Evolutionary conservation across 345 rosid species (phyloP), one percentile per base, ranked within the genome.

Genomic region (Reutealis trisperma): DNA sequence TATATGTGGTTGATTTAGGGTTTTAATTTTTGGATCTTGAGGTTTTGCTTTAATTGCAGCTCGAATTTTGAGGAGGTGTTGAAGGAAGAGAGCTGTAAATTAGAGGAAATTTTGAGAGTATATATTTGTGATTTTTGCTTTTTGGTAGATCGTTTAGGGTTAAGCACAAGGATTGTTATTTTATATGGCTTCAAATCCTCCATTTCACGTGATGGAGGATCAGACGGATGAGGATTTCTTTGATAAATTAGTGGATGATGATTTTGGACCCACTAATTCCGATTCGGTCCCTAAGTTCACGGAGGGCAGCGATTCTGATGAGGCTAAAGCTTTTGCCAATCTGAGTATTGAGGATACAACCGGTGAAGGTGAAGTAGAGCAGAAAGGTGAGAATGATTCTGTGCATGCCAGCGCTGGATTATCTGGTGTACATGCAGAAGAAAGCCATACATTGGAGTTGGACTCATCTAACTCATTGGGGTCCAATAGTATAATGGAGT

Each of bases 161-260:
- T 64, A 42, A 73, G 74, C 72, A 47, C 13, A 47, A 47, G 51
- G 13, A 1, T 52, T 69, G 79, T 73, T 79, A 70, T 34, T 49
- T 70, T 70, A 57, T 63, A 96, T 96, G 99, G 97, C 93, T 85
- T 87, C 92, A n/a, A 88, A 76, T 88, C 83, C 93, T 90, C 89
- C 95, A 74, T 88, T 88, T 55, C 84, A 79, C 16, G 76, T 47
- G 83, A 69, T 91, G 91, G 99, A 93, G 89, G 99, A 96, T 92
- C 95, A 92, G 87, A 91, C 95, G 74, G 99, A 96, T 42, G 97
- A 90, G 87, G 98, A 93, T 88, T 96, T 96, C 89, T 96, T 96
- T 71, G 95, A 96, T 81, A 91, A 91, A 73, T 90, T 96, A 78
- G 98, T 93, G 52, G 92, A 93, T 30, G 98, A 90, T 63, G 86